Evolutionary conservation across 2,329 filamentous ascomycete genomes (phyloP), one percentile per base, ranked within the genome.

Genomic region (Fusarium sp.): DNA sequence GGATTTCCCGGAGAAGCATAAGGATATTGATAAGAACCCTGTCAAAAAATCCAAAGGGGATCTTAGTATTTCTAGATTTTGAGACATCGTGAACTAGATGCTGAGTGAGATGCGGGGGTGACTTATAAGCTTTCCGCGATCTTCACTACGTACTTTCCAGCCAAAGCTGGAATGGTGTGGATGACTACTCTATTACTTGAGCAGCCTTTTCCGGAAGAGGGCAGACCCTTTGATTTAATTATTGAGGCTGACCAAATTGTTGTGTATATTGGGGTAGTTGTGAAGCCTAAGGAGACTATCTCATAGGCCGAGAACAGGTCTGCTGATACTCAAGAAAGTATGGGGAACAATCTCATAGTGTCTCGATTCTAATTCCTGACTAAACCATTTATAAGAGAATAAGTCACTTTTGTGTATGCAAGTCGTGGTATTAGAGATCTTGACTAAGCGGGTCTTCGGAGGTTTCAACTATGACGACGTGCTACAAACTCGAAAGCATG

Each of bases 41-140:
- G 37, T 20, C 20, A 11, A 19, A 46, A 15, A 15, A 41, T 60
- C 32, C 23, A 39, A 35, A 32, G 11, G 15, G 14, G 27, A 17
- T 10, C 6, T 35, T 35, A 6, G 32, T 22, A 22, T 60, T 55
- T 20, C 17, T 19, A 43, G 49, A 27, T 7, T 37, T 39, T n/a
- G 22, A 23, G 41, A 15, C 15, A 19, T 55, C 35, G n/a, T 47
- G 14, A 33, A 33, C 13, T n/a, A 37, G 30, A 33, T 33, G 30
- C 17, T 37, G 7, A 30, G 50, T 52, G 49, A 61, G 22, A 54
- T 58, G 56, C 53, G 67, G 60, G 67, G 53, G 51, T 45, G 46
- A 52, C 44, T 68, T 59, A 55, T 71, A 63, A 71, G 50, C 68
- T 68, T 68, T 68, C 51, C 53, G 56, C 45, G 53, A 63, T 68